phyloP scores from a whole-genome alignment of 129 eudicot genomes.

The Logfia minima region DNA sequence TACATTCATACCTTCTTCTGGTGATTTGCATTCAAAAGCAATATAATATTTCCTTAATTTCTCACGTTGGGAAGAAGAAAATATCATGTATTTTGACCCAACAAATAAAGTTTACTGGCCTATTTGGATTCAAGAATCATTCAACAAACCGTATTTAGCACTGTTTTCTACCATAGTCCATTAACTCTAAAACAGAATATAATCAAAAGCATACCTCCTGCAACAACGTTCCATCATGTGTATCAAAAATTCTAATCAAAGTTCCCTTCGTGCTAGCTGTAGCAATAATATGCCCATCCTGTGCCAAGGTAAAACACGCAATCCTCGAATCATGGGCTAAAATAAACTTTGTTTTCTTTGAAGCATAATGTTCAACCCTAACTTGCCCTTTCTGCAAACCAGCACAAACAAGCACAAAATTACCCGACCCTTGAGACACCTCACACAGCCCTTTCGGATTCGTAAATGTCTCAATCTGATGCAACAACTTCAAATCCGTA shows the following conservation, averaged over 20 bases:
- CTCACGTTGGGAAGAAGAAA: not conserved
- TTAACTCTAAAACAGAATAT: not conserved
- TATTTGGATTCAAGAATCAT: slow-evolving; percentile 8
- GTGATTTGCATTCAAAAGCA: not conserved
- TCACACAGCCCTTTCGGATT: slow-evolving; percentile 94
- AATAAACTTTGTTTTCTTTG: slow-evolving; percentile 64
- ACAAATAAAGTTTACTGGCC: not conserved
- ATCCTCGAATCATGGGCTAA: slow-evolving; percentile 90
- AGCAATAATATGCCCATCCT: slow-evolving; percentile 74
- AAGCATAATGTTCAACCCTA: slow-evolving; percentile 68
- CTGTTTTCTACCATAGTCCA: not conserved
- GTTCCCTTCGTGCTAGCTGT: slow-evolving; percentile 91
- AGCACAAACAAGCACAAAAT: slow-evolving; percentile 71
- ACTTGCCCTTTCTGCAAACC: slow-evolving; percentile 88
- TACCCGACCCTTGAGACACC: slow-evolving; percentile 63
- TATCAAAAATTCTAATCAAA: slow-evolving; percentile 64
- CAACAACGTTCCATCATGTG: slow-evolving; percentile 71
- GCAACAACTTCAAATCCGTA: slow-evolving; percentile 65
- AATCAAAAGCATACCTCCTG: slow-evolving; percentile 62
- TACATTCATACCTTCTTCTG: not conserved
- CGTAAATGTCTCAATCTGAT: slow-evolving; percentile 78
- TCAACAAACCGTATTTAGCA: not conserved
- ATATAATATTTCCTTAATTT: not conserved
- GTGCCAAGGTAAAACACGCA: slow-evolving; percentile 69
- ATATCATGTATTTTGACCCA: not conserved